These are phyloP conservation scores for Mrakiaceae sp. DNA, from an alignment of 1,284 basidiomycete species.

Conservation along the genomic window DNA sequence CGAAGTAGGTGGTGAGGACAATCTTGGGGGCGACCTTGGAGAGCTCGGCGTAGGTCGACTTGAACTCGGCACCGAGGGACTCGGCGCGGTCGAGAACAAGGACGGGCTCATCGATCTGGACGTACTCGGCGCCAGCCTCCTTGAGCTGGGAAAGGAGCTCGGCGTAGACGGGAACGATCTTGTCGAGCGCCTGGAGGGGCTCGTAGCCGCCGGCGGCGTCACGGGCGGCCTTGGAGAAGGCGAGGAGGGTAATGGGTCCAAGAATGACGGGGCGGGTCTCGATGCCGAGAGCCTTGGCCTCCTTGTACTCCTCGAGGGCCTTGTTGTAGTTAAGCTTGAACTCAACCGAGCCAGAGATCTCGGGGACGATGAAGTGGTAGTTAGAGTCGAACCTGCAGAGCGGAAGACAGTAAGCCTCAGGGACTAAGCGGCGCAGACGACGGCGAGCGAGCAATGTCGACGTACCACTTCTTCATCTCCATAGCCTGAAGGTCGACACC, in stretches of 20 bases:
- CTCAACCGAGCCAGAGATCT: constrained; percentile 80
- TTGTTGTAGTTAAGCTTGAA: constrained; percentile 97
- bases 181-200: constrained; percentile 78
- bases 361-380: constrained; percentile 99
- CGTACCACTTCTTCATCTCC: constrained; percentile 98
- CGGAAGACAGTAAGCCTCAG: not conserved
- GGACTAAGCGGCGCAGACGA: not conserved
- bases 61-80: constrained; percentile 68
- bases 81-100: constrained; percentile 84
- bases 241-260: constrained; percentile 91
- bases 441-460: constrained; percentile 16
- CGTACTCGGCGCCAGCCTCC: constrained; percentile 81
- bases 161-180: constrained; percentile 86
- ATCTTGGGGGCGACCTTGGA: constrained; percentile 78
- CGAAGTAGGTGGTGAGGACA: constrained; percentile 89
- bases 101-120: constrained; percentile 96
- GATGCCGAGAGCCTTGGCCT: constrained; percentile 85
- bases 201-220: constrained; percentile 77
- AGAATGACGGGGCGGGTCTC: constrained; percentile 90
- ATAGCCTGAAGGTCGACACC: constrained; percentile 93
- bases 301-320: constrained; percentile 85
- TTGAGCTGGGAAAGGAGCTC: constrained; percentile 85
- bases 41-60: constrained; percentile 70
- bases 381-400: constrained; percentile 88
- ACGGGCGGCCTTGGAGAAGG: constrained; percentile 83